Conservation (phyloP, 352 stramenopile species). For the Albugo candida region DNA sequence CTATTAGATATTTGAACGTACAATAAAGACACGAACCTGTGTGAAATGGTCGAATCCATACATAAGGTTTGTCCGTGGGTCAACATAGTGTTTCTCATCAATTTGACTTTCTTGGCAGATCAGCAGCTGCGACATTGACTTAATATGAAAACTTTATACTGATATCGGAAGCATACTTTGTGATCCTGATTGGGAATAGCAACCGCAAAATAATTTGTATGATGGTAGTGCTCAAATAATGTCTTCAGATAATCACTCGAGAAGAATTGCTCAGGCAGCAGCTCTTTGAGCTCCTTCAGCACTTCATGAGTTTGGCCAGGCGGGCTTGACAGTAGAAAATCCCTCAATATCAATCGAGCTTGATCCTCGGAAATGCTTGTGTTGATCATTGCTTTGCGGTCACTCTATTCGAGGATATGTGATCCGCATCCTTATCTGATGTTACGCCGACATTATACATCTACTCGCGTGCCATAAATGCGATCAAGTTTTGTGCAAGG, state of each 20-base stretch:
- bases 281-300: constrained; percentile 59
- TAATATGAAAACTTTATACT: not conserved
- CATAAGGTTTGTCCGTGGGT: constrained; percentile 48
- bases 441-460: too few relatives aligned
- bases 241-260: constrained; percentile 41
- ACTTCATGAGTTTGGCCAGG: constrained; percentile 81
- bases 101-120: constrained; percentile 69
- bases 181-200: constrained; percentile 51
- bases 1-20: too few relatives aligned
- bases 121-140: constrained; percentile 24
- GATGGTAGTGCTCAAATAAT: constrained; percentile 67
- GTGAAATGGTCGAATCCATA: constrained; percentile 80
- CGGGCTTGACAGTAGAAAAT: constrained; percentile 77
- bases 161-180: constrained; percentile 19
- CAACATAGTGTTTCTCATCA: constrained; percentile 67
- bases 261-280: constrained; percentile 54
- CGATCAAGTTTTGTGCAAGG: too few relatives aligned
- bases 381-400: too few relatives aligned
- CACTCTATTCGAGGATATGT: too few relatives aligned
- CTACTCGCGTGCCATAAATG: too few relatives aligned
- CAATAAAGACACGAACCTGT: constrained; percentile 11
- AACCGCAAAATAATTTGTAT: constrained; percentile 41
- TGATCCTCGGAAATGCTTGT: too few relatives aligned
- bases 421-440: too few relatives aligned
- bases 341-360: too few relatives aligned